Percentiles rank a stretch among this genome's conserved stretches.
phyloP scores from a whole-genome alignment of 2,329 filamentous ascomycete species.

The Trichoderma atrobrunneum region DNA sequence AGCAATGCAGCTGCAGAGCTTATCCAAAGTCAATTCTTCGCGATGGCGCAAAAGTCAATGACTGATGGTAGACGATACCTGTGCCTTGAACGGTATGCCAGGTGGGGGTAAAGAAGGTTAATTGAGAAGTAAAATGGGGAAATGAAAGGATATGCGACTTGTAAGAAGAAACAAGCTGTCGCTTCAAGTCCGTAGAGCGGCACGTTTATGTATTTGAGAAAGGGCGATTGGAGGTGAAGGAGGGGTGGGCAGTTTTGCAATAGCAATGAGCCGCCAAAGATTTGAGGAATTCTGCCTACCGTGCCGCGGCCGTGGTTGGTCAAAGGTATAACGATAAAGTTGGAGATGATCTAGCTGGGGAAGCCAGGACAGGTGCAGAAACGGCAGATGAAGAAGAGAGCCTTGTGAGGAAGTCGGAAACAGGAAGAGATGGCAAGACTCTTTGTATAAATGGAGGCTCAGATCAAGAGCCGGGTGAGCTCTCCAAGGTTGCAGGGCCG shows the following conservation, averaged over 20 bases:
- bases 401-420: constrained; percentile 10
- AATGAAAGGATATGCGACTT: background rate
- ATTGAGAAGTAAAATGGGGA: background rate
- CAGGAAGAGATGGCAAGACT: constrained; percentile 24
- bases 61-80: background rate
- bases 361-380: constrained; percentile 8
- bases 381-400: constrained; percentile 17
- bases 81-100: background rate
- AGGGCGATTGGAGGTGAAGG: constrained; percentile 19
- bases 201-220: constrained; percentile 29
- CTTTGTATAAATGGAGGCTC: constrained; percentile 24
- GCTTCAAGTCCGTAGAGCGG: constrained; percentile 22
- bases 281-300: constrained; percentile 28
- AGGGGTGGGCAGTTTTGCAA: constrained; percentile 21
- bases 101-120: background rate
- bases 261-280: constrained; percentile 23
- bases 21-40: background rate
- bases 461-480: constrained; percentile 21
- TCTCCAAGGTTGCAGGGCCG: constrained; percentile 18
- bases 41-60: background rate
- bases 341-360: constrained; percentile 21
- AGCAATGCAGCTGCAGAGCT: background rate
- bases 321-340: constrained; percentile 8
- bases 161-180: background rate
- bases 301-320: constrained; percentile 30